Conservation (phyloP, 2,329 filamentous ascomycete species). For the Sarocladiaceae sp. region DNA sequence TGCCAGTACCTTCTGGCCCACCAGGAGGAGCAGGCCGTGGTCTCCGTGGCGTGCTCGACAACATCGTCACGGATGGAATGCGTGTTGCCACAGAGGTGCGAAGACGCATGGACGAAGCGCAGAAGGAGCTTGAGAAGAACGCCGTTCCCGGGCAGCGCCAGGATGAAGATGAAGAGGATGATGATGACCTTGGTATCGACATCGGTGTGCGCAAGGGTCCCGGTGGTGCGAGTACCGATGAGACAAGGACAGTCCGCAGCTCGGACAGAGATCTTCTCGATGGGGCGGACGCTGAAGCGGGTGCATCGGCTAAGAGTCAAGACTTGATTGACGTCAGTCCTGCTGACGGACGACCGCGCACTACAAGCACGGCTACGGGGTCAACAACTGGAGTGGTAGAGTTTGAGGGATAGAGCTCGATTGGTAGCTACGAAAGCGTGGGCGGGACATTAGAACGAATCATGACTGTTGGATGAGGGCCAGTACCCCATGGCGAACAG, state of each 20-base stretch:
- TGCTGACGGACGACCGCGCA: conserved; percentile 20
- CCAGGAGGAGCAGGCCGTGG: conserved; percentile 58
- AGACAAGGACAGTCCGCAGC: conserved; percentile 60
- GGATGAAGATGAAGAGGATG: conserved; percentile 69
- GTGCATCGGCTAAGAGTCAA: conserved; percentile 32
- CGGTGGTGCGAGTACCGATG: conserved; percentile 46
- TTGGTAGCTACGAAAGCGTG: too few relatives aligned
- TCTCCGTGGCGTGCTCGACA: conserved; percentile 88
- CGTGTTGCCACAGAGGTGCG: conserved; percentile 89
- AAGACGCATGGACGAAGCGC: conserved; percentile 91
- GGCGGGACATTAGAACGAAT: background rate
- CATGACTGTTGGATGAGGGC: background rate
- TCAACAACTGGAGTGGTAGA: conserved; percentile 34
- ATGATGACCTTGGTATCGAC: conserved; percentile 46
- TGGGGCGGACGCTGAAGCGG: conserved; percentile 68
- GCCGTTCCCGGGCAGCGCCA: conserved; percentile 59
- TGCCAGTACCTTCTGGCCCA: conserved; percentile 37
- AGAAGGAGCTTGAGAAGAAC: conserved; percentile 84
- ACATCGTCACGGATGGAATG: conserved; percentile 97
- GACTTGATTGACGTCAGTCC: conserved; percentile 28
- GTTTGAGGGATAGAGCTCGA: conserved; percentile 35
- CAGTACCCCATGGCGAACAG: too few relatives aligned
- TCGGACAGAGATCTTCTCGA: conserved; percentile 68
- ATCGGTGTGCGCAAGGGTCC: conserved; percentile 33
- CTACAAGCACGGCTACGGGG: conserved; percentile 23